These are phyloP conservation scores for Ophiocordyceps robertsii DNA, from an alignment of 2,329 filamentous ascomycete species.

Conservation along the genomic window DNA sequence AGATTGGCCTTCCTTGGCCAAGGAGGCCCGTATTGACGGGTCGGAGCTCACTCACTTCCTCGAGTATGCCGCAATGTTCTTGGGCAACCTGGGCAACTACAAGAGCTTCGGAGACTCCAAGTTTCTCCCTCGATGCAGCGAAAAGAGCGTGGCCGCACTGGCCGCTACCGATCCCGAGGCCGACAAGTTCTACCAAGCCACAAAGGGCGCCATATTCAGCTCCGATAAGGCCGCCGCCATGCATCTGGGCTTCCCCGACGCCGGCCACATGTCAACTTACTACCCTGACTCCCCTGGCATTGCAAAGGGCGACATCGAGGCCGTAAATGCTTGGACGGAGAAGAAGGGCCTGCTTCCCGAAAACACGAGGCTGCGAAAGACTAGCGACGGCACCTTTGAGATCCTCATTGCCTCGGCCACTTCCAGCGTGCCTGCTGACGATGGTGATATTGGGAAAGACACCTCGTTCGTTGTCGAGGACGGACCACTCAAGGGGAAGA, in stretches of 20 bases:
- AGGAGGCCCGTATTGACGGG: slow-evolving; percentile 49
- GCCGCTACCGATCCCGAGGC: slow-evolving; percentile 48
- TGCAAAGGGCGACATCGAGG: slow-evolving; percentile 60
- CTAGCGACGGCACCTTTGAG: slow-evolving; percentile 49
- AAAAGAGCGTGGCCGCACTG: slow-evolving; percentile 50
- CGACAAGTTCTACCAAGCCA: slow-evolving; percentile 50
- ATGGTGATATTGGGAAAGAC: slow-evolving; percentile 56
- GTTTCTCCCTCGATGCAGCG: slow-evolving; percentile 60
- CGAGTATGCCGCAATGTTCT: slow-evolving; percentile 65
- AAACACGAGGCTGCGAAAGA: slow-evolving; percentile 65
- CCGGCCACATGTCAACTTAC: slow-evolving; percentile 69
- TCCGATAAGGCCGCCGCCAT: slow-evolving; percentile 49
- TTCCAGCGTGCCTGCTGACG: slow-evolving; percentile 42
- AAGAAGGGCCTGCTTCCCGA: slow-evolving; percentile 59
- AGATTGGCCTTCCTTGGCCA: slow-evolving; percentile 55
- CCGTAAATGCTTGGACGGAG: slow-evolving; percentile 52
- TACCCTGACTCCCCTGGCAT: slow-evolving; percentile 66
- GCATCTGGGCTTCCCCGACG: slow-evolving; percentile 63
- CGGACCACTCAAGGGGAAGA: slow-evolving; percentile 51
- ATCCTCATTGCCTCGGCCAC: slow-evolving; percentile 61
- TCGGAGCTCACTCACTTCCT: slow-evolving; percentile 56
- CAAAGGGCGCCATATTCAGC: slow-evolving; percentile 60
- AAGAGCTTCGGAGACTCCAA: slow-evolving; percentile 80
- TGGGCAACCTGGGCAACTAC: slow-evolving; percentile 74
- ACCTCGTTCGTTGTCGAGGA: slow-evolving; percentile 45